Percentiles rank a stretch among this genome's conserved stretches.
Conservation (phyloP, 805 yeast genomes). For the Wickerhamomyces silvicola region DNA sequence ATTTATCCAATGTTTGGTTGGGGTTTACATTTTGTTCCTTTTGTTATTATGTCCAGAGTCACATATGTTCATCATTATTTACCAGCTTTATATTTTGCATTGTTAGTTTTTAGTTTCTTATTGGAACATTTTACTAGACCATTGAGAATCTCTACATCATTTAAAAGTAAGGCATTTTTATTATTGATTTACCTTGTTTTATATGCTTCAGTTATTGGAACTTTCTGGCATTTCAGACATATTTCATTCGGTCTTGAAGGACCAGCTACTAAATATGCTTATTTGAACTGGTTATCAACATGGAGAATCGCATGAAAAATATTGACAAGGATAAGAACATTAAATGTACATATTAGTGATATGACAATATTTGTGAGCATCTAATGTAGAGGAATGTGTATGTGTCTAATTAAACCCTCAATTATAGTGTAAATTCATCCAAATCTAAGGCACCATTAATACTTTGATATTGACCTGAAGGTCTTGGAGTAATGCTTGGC, state of each 20-base stretch:
- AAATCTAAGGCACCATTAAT: conserved; percentile 19
- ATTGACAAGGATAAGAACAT: neutral
- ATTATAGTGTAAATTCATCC: conserved; percentile 4
- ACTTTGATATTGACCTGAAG: conserved; percentile 17
- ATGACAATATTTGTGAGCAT: too few species aligned
- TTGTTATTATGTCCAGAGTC: conserved; percentile 77
- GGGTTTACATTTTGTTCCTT: conserved; percentile 73
- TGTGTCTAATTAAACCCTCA: too few species aligned
- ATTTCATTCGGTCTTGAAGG: conserved; percentile 65
- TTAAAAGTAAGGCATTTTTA: conserved; percentile 21
- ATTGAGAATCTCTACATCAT: conserved; percentile 14
- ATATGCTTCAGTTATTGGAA: conserved; percentile 38
- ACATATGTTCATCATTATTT: conserved; percentile 81
- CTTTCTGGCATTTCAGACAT: conserved; percentile 57
- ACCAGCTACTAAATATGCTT: conserved; percentile 29
- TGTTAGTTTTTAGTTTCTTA: conserved; percentile 47
- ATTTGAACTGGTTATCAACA: conserved; percentile 41
- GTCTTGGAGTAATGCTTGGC: conserved; percentile 28
- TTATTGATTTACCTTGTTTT: conserved; percentile 31
- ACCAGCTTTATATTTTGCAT: conserved; percentile 77
- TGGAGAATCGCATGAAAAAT: conserved; percentile 36
- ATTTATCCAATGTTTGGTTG: conserved; percentile 75
- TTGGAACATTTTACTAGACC: conserved; percentile 36
- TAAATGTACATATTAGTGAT: neutral
- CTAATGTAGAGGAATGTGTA: too few species aligned